Conservation (phyloP, 2,329 filamentous ascomycete species). For the Neopestalotiopsis sp. region DNA sequence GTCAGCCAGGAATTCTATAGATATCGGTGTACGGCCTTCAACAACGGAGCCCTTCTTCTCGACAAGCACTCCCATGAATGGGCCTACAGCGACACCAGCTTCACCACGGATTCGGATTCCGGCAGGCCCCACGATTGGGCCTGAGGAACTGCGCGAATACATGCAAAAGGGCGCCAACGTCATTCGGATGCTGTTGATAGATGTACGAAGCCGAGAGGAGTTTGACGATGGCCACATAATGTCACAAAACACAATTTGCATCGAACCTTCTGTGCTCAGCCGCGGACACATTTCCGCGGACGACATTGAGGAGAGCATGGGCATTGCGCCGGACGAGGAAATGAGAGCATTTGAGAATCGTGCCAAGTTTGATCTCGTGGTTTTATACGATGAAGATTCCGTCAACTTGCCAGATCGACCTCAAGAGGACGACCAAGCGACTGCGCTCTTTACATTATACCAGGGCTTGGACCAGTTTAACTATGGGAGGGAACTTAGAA, state of each 20-base stretch:
- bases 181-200: constrained; percentile 79
- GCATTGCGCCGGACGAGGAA: constrained; percentile 76
- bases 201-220: constrained; percentile 78
- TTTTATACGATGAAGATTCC: constrained; percentile 84
- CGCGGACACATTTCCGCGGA: constrained; percentile 69
- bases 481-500: constrained; percentile 74
- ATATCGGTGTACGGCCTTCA: constrained; percentile 32
- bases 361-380: constrained; percentile 81
- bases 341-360: constrained; percentile 73
- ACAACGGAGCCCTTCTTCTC: constrained; percentile 40
- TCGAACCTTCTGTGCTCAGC: constrained; percentile 79
- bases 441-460: constrained; percentile 72
- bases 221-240: constrained; percentile 92
- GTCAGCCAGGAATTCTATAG: constrained; percentile 33
- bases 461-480: constrained; percentile 86
- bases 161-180: constrained; percentile 58
- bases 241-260: constrained; percentile 82
- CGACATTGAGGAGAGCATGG: constrained; percentile 69
- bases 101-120: constrained; percentile 53
- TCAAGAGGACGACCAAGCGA: constrained; percentile 45
- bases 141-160: constrained; percentile 73
- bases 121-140: constrained; percentile 63
- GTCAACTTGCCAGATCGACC: constrained; percentile 48
- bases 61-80: constrained; percentile 31
- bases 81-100: not conserved